phyloP scores from a whole-genome alignment of 495 filamentous ascomycete species.

The Daldinia concentrica region DNA sequence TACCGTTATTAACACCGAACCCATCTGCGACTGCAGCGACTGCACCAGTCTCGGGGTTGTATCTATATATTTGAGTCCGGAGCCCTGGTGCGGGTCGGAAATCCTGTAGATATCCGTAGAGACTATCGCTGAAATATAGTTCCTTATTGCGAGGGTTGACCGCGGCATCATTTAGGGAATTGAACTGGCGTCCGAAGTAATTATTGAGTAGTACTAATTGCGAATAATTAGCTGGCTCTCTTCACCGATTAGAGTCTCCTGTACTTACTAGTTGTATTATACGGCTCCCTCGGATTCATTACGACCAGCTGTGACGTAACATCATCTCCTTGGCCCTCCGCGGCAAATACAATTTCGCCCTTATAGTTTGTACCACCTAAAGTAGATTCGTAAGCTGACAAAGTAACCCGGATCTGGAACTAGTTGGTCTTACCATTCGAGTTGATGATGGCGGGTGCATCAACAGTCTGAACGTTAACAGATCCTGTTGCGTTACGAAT shows the following conservation, averaged over 20 bases:
- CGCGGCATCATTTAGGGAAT: conserved; percentile 67
- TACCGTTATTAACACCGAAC: conserved; percentile 64
- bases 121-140: conserved; percentile 72
- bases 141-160: conserved; percentile 61
- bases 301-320: conserved; percentile 54
- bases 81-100: conserved; percentile 63
- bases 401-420: background rate
- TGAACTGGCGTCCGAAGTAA: conserved; percentile 68
- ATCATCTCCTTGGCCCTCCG: conserved; percentile 59
- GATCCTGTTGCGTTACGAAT: conserved; percentile 53
- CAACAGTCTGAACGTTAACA: conserved; percentile 51
- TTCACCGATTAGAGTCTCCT: background rate
- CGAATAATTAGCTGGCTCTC: background rate
- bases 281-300: conserved; percentile 59
- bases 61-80: conserved; percentile 67
- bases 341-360: conserved; percentile 55
- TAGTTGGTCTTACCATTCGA: conserved; percentile 54
- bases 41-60: conserved; percentile 55
- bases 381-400: background rate
- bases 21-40: conserved; percentile 65
- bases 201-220: conserved; percentile 56
- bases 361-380: conserved; percentile 60
- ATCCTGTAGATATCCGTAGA: conserved; percentile 67
- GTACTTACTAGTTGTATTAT: conserved; percentile 58
- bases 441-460: conserved; percentile 55